Evolutionary conservation across 495 filamentous ascomycete genomes (phyloP).

Genomic region (Hypoxylon fuscum): DNA sequence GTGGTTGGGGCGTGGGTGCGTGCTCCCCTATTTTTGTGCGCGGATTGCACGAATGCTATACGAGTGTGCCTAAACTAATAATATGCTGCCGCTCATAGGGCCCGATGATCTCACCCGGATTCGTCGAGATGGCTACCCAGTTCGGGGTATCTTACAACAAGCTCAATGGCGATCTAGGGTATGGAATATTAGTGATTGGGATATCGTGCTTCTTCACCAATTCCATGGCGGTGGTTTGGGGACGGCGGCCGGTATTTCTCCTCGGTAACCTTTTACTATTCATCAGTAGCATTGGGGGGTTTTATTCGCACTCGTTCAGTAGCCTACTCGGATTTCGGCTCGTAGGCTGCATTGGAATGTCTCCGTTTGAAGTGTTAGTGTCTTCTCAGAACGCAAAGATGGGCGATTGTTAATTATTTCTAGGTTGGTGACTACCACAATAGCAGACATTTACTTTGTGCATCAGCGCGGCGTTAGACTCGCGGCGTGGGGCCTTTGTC

Average conservation of each 20-base stretch:
- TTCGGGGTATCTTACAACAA: constrained; percentile 51
- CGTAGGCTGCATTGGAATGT: constrained; percentile 56
- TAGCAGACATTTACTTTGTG: constrained; percentile 63
- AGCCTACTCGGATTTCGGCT: constrained; percentile 50
- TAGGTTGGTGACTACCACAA: constrained; percentile 53
- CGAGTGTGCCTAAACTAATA: constrained; percentile 1
- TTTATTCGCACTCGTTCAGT: constrained; percentile 53
- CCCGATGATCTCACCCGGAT: constrained; percentile 53
- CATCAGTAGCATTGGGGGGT: constrained; percentile 59
- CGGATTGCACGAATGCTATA: neutral
- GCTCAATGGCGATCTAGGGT: constrained; percentile 53
- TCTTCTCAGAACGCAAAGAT: neutral
- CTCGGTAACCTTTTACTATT: constrained; percentile 61
- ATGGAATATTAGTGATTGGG: constrained; percentile 61
- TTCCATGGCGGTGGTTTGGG: constrained; percentile 64
- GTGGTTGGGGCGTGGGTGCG: constrained; percentile 41
- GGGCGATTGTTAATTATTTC: neutral
- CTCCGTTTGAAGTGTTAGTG: constrained; percentile 57
- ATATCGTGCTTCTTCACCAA: constrained; percentile 63
- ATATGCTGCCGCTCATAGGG: constrained; percentile 34
- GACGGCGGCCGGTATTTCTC: constrained; percentile 66
- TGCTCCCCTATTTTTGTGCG: neutral
- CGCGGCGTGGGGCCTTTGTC: constrained; percentile 40
- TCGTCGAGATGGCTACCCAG: constrained; percentile 46
- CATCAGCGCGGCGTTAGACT: constrained; percentile 44